A percentile compares a stretch with the other conserved stretches of the same genome.
Evolutionary conservation across 164 flowering plant species (phyloP).

Genomic region (Aristolochia fimbriata): DNA sequence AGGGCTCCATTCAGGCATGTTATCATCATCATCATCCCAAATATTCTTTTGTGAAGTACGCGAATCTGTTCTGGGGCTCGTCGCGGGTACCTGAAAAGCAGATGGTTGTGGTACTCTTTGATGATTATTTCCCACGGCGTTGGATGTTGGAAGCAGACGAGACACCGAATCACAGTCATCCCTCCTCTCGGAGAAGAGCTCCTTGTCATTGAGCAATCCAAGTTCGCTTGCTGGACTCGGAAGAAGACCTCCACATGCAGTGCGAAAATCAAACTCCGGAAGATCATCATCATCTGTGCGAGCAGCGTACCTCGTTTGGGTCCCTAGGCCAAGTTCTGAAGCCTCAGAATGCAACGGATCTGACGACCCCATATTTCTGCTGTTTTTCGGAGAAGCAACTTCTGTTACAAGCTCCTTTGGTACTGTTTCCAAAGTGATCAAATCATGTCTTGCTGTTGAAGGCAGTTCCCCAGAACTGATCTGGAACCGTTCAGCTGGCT

Average conservation of each 20-base stretch:
- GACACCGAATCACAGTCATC: constrained; percentile 7
- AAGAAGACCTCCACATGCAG: constrained; percentile 21
- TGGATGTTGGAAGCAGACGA: neutral
- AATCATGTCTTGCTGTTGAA: too few species aligned
- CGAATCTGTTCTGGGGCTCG: constrained; percentile 3
- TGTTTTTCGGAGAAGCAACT: constrained; percentile 1
- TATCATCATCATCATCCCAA: constrained; percentile 38
- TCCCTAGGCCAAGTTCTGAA: neutral
- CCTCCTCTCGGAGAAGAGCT: constrained; percentile 6
- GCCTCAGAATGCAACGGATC: constrained; percentile 6
- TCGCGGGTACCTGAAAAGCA: neutral
- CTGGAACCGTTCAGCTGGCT: neutral
- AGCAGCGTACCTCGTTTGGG: constrained; percentile 3
- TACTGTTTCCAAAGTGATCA: too few species aligned
- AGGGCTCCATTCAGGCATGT: constrained; percentile 57
- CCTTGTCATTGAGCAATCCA: neutral
- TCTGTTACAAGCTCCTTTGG: too few species aligned
- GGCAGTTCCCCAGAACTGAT: too few species aligned
- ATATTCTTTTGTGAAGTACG: constrained; percentile 10
- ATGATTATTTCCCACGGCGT: neutral
- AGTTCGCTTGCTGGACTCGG: constrained; percentile 9
- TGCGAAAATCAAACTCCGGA: constrained; percentile 42
- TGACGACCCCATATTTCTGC: constrained; percentile 2
- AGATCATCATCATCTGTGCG: constrained; percentile 38
- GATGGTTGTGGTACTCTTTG: constrained; percentile 7